Base-by-base conservation (phyloP, 495 filamentous ascomycete genomes). In the Penicillium cataractarum region DNA sequence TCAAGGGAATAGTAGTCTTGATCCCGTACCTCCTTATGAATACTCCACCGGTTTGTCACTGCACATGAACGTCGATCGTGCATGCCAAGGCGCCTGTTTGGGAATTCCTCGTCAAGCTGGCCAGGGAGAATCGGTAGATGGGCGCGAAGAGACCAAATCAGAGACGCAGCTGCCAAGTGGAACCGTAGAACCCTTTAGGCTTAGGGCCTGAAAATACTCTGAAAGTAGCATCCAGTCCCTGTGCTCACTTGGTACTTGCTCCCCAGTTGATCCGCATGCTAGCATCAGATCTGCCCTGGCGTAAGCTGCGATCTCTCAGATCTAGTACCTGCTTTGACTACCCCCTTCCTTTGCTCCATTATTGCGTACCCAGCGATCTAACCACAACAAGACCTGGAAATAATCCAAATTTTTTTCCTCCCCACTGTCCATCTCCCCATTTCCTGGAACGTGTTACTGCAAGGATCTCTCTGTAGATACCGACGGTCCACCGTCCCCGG, bases 401-500 rank as follows among this genome's bases (percentile, higher is more conserved):
- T 55, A 35, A 46, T 55, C 9, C 21, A 55, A 54, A 4, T 19
- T 29, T 27, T 10, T 13, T 13, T 35, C 8, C 8, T 29, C 64
- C 51, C 64, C 56, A 63, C 60, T 59, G 50, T 66, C 53, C 53
- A 39, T 58, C 29, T 61, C 17, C 48, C 35, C 51, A 55, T 35
- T 55, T 60, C 42, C 50, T 64, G 60, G 55, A 72, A 72, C 69
- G 69, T 72, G 69, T 57, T 64, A 50, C 60, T 54, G 69, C 69
- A 72, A 65, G 69, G 67, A 72, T 46, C 42, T 65, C 57, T 53
- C 67, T 53, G 62, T 62, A 69, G 37, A 26, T 44, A 31, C 61
- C 64, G 54, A 64, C 32, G 12, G n/a, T 50, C 26, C 42, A 55
- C 42, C 48, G 35, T 40, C 50, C n/a, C 53, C 62, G 66, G 58